Conservation (phyloP, 2,329 filamentous ascomycete genomes). For the Xylaria sp. region DNA sequence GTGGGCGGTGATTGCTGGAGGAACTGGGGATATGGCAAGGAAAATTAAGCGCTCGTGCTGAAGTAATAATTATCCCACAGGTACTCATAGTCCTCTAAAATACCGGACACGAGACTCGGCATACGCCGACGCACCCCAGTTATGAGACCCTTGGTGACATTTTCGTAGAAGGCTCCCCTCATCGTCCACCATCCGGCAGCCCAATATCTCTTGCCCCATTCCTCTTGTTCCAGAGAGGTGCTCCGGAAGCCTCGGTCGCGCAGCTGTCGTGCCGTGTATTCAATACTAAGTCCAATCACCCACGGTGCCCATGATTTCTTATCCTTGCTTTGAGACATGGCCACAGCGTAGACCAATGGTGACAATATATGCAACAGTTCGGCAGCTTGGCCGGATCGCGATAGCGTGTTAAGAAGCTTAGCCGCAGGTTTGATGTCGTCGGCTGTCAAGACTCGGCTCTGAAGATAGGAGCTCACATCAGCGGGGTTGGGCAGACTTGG, state of each 20-base stretch:
- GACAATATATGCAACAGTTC: slow-evolving; percentile 93
- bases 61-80: slow-evolving; percentile 99
- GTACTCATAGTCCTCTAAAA: slow-evolving; percentile 96
- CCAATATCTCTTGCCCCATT: slow-evolving; percentile 89
- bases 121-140: slow-evolving; percentile 78
- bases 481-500: slow-evolving; percentile 82
- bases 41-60: slow-evolving; percentile 59
- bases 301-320: slow-evolving; percentile 91
- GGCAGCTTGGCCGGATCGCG: slow-evolving; percentile 77
- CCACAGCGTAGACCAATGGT: slow-evolving; percentile 85
- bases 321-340: slow-evolving; percentile 77
- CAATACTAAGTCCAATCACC: slow-evolving; percentile 84
- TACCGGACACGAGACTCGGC: slow-evolving; percentile 82
- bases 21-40: neutral
- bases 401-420: slow-evolving; percentile 83
- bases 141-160: slow-evolving; percentile 81
- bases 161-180: slow-evolving; percentile 97
- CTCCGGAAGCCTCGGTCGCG: slow-evolving; percentile 78
- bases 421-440: slow-evolving; percentile 96
- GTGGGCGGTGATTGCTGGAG: neutral
- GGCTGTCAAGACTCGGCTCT: slow-evolving; percentile 89
- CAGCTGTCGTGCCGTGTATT: slow-evolving; percentile 89
- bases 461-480: slow-evolving; percentile 87
- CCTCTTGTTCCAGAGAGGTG: slow-evolving; percentile 88
- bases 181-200: slow-evolving; percentile 94